phyloP scores from a whole-genome alignment of 495 filamentous ascomycete species.

The Daldinia grandis region DNA sequence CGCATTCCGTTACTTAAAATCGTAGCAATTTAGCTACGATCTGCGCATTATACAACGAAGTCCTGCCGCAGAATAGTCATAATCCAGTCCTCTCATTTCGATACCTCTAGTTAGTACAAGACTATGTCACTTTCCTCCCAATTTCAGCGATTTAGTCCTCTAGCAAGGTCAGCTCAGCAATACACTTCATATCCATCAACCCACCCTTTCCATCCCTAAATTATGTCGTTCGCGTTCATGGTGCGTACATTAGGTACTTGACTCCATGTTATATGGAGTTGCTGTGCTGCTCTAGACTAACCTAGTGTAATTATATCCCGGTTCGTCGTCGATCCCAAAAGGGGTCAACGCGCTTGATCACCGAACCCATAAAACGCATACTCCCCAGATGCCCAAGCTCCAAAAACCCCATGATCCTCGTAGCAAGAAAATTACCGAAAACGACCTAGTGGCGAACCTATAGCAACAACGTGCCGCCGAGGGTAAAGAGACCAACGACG shows the following conservation, averaged over 20 bases:
- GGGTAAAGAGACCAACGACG: constrained; percentile 64
- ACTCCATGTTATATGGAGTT: background rate
- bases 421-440: background rate
- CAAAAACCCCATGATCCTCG: constrained; percentile 1
- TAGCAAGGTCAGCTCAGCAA: constrained; percentile 31
- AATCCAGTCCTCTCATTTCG: constrained; percentile 20
- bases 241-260: background rate
- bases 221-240: constrained; percentile 11
- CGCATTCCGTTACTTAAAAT: background rate
- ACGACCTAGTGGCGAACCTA: constrained; percentile 44
- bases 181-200: constrained; percentile 31
- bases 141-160: constrained; percentile 23
- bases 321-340: constrained; percentile 1
- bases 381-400: constrained; percentile 3
- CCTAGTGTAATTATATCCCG: constrained; percentile 26
- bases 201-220: constrained; percentile 3
- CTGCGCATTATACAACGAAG: background rate
- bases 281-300: constrained; percentile 14
- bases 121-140: constrained; percentile 9
- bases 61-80: background rate
- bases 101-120: constrained; percentile 15
- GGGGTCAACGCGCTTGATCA: constrained; percentile 16
- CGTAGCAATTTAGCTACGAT: background rate
- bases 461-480: constrained; percentile 72
- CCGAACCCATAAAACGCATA: constrained; percentile 25